Base-by-base conservation (phyloP, 345 rosid species). In the Trapa incisa region DNA sequence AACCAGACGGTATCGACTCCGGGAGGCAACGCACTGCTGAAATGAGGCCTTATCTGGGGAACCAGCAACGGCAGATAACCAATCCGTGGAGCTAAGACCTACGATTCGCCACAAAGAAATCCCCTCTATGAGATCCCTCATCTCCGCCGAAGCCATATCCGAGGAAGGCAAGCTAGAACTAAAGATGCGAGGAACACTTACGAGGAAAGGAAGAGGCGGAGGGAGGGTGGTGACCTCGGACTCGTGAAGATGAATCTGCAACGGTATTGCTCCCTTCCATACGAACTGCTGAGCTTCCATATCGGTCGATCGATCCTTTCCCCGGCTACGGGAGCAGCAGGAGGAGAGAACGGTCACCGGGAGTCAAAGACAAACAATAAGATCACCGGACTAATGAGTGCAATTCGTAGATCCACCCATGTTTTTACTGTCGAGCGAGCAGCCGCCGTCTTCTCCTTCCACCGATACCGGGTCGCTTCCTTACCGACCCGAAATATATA, bases 191-290 rank as follows among this genome's bases (percentile, higher is more conserved):
- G 3, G 29, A 22, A 10, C 11, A 14, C 47, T 36, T 75, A 85
- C 91, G 61, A 83, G 80, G 66, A 91, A 85, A 35, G 98, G 89
- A 37, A 94, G 85, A 43, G 96, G 97, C 37, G 96, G 84, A 58
- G 96, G 96, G 63, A 85, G 85, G 65, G 94, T 82, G 65, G 97
- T 88, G 43, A 90, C 92, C 70, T 93, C 97, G 35, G 96, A 86
- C 61, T 88, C 88, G 65, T 90, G 92, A 65, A 90, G 96, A 70
- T 83, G 91, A 70, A 93, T 83, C 79, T 88, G 94, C 50, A 93
- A 74, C 7, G 98, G 98, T 66, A 90, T 90, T 56, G 96, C 91
- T 14, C 98, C 98, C 77, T 85, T 82, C 98, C 98, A 90, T 12
- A 93, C 83, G 71, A 17, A 81, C 79, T 84, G 82, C 67, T 65